These are phyloP conservation scores for Plectosphaerella cucumerina DNA, from an alignment of 2,329 filamentous ascomycete genomes.

Conservation along the genomic window DNA sequence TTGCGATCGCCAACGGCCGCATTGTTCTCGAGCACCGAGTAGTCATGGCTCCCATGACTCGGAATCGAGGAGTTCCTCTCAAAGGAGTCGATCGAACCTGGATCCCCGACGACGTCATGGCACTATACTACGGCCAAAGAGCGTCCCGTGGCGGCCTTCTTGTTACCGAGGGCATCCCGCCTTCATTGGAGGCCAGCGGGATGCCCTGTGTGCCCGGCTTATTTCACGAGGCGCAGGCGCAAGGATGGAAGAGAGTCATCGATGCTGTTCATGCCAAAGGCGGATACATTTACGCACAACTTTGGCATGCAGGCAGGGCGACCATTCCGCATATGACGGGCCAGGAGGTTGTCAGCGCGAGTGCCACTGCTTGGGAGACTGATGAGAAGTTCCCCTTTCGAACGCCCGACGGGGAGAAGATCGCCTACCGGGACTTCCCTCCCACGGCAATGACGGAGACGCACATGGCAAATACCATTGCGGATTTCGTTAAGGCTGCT, in stretches of 20 bases:
- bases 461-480: slow-evolving; percentile 18
- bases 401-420: slow-evolving; percentile 7
- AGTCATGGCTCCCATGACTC: slow-evolving; percentile 12
- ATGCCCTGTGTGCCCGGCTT: slow-evolving; percentile 49
- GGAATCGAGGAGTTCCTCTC: slow-evolving; percentile 10
- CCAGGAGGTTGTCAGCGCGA: slow-evolving; percentile 7
- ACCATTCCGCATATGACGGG: slow-evolving; percentile 14
- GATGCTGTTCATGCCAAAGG: slow-evolving; percentile 56
- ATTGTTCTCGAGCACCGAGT: slow-evolving; percentile 11
- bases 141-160: slow-evolving; percentile 37
- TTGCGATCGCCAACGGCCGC: slow-evolving; percentile 4
- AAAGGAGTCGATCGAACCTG: slow-evolving; percentile 4
- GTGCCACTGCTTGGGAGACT: slow-evolving; percentile 11
- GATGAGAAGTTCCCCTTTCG: slow-evolving; percentile 16
- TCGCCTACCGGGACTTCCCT: slow-evolving; percentile 23
- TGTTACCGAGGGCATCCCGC: slow-evolving; percentile 51
- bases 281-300: slow-evolving; percentile 53
- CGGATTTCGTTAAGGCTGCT: slow-evolving; percentile 18
- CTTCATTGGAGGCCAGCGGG: slow-evolving; percentile 12
- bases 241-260: slow-evolving; percentile 53
- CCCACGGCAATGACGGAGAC: slow-evolving; percentile 32
- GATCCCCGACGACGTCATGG: neutral
- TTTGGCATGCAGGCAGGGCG: slow-evolving; percentile 55
- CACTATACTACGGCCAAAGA: slow-evolving; percentile 20
- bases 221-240: slow-evolving; percentile 46